Percentiles rank a stretch among this genome's conserved stretches.
Conservation (phyloP, 2,329 filamentous ascomycete genomes). For the Cladosporium velox region DNA sequence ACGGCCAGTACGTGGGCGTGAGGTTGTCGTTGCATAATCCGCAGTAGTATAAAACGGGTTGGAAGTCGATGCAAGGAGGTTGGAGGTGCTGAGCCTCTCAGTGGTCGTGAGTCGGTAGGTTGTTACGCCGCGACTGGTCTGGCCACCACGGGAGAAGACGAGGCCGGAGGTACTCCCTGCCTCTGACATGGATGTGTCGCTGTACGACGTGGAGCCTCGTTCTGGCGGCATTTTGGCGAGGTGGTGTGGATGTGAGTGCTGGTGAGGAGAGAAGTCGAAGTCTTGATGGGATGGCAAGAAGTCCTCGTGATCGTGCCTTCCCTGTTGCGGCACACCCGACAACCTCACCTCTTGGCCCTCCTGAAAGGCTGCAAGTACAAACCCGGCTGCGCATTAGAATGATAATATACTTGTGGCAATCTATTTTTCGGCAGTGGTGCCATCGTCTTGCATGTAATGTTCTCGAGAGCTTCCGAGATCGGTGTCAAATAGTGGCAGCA, state of each 20-base stretch:
- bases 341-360: background rate
- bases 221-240: background rate
- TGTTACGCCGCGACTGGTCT: background rate
- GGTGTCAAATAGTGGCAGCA: background rate
- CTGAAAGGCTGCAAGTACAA: background rate
- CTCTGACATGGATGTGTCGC: background rate
- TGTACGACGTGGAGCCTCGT: background rate
- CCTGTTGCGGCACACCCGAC: background rate
- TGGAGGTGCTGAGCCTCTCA: background rate
- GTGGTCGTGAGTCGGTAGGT: background rate
- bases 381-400: background rate
- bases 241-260: background rate
- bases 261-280: no score
- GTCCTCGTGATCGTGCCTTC: background rate
- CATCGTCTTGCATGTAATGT: no score
- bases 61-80: background rate
- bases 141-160: background rate
- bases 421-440: background rate
- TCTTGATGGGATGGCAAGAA: background rate
- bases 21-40: constrained; percentile 23
- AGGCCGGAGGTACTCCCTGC: background rate
- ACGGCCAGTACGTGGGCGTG: constrained; percentile 28
- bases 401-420: background rate
- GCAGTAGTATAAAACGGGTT: constrained; percentile 12
- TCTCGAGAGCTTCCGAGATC: background rate